Evolutionary conservation across 2,329 filamentous ascomycete species (phyloP).

Genomic region (Capronia americana): DNA sequence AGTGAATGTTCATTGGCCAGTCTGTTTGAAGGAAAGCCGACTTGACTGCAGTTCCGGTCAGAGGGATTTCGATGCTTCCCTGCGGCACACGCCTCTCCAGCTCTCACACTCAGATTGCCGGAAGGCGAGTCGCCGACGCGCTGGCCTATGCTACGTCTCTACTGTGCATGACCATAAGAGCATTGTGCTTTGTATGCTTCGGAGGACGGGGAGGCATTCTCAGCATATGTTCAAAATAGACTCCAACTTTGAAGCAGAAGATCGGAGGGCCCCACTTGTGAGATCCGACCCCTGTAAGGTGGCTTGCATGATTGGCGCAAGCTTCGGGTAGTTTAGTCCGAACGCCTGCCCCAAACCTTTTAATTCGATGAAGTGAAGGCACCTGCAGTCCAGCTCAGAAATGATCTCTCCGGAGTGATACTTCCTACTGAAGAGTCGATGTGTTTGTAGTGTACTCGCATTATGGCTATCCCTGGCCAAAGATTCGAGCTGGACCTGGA

Average conservation of each 20-base stretch:
- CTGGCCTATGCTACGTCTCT: neutral
- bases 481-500: conserved; percentile 67
- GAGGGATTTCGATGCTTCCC: neutral
- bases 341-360: neutral
- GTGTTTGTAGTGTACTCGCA: neutral
- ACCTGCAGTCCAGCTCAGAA: neutral
- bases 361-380: neutral
- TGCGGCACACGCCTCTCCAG: neutral
- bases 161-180: neutral
- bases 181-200: neutral
- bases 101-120: neutral
- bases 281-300: conserved; percentile 4
- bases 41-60: neutral
- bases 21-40: neutral
- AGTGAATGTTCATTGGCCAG: conserved; percentile 2
- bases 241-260: neutral
- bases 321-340: conserved; percentile 7
- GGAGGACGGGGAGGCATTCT: neutral
- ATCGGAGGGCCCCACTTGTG: conserved; percentile 6
- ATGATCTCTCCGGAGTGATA: neutral
- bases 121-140: neutral
- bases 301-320: conserved; percentile 6
- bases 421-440: neutral
- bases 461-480: conserved; percentile 54
- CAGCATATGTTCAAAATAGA: neutral